These are phyloP conservation scores for Phaeosphaeria sp. DNA, from an alignment of 2,329 filamentous ascomycete species.

Conservation along the genomic window DNA sequence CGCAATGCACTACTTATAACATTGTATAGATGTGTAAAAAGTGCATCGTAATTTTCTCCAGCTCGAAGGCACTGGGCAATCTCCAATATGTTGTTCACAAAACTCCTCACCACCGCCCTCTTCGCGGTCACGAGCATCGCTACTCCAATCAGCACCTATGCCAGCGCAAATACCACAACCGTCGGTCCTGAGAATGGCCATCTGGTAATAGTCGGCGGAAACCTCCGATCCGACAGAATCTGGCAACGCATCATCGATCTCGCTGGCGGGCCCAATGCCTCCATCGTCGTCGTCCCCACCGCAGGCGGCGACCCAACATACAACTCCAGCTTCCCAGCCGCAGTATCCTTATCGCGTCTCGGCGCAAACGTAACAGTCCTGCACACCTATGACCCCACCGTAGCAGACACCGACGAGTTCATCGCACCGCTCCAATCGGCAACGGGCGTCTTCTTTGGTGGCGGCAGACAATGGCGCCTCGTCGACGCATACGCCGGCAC, in stretches of 20 bases:
- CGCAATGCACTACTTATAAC: neutral
- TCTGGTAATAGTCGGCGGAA: conserved; percentile 33
- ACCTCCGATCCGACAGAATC: conserved; percentile 30
- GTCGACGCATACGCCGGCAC: conserved; percentile 35
- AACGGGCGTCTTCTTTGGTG: conserved; percentile 31
- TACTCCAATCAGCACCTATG: conserved; percentile 3
- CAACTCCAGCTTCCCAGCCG: conserved; percentile 24
- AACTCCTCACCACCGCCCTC: conserved; percentile 7
- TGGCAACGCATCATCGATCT: conserved; percentile 35
- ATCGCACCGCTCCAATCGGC: conserved; percentile 26
- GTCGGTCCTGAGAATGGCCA: conserved; percentile 31
- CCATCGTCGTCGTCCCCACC: conserved; percentile 33
- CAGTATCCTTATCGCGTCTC: conserved; percentile 21
- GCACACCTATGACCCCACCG: conserved; percentile 32
- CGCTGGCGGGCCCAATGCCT: conserved; percentile 27
- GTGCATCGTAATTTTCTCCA: neutral
- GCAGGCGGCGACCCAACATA: conserved; percentile 32
- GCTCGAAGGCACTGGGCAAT: too few relatives aligned
- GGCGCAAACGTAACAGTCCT: conserved; percentile 33
- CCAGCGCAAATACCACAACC: conserved; percentile 19
- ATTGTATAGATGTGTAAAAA: neutral
- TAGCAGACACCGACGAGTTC: conserved; percentile 31
- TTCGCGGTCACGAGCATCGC: conserved; percentile 13
- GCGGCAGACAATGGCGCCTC: conserved; percentile 32
- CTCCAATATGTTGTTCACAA: conserved; percentile 15